Percentiles rank a stretch among this genome's conserved stretches.
Conservation (phyloP, 2,329 filamentous ascomycete species). For the Ophiostoma himal-ulmi region DNA sequence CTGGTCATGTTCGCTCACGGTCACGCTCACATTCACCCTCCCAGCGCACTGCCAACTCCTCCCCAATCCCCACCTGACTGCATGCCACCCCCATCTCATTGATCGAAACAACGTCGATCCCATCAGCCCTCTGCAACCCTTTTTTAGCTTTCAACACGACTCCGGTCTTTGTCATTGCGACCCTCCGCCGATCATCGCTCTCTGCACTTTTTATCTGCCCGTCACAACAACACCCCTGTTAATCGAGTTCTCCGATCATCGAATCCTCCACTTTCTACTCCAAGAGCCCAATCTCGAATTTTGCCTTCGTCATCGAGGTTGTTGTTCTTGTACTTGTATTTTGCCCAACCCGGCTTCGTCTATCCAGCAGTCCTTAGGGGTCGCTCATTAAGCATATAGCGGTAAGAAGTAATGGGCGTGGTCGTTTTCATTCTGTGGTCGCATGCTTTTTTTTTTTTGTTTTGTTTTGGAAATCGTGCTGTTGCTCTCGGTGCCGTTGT, state of each 20-base stretch:
- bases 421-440: background rate
- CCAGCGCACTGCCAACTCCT: background rate
- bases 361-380: background rate
- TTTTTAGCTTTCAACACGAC: background rate
- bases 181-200: slow-evolving; percentile 11
- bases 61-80: slow-evolving; percentile 18
- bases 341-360: background rate
- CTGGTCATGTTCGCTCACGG: background rate
- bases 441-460: too few species aligned
- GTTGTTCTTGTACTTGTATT: background rate
- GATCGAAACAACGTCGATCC: slow-evolving; percentile 9
- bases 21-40: background rate
- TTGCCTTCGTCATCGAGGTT: background rate
- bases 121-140: background rate
- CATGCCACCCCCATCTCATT: slow-evolving; percentile 10
- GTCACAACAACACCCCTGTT: background rate
- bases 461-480: background rate
- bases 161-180: slow-evolving; percentile 9
- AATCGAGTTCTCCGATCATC: background rate
- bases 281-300: background rate
- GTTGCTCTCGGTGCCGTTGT: background rate
- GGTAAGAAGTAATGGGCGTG: background rate
- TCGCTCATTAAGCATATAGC: background rate
- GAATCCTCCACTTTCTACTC: background rate
- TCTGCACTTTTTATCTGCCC: background rate